These are phyloP conservation scores for Colletotrichum limetticola DNA, from an alignment of 2,329 filamentous ascomycete species.

Conservation along the genomic window DNA sequence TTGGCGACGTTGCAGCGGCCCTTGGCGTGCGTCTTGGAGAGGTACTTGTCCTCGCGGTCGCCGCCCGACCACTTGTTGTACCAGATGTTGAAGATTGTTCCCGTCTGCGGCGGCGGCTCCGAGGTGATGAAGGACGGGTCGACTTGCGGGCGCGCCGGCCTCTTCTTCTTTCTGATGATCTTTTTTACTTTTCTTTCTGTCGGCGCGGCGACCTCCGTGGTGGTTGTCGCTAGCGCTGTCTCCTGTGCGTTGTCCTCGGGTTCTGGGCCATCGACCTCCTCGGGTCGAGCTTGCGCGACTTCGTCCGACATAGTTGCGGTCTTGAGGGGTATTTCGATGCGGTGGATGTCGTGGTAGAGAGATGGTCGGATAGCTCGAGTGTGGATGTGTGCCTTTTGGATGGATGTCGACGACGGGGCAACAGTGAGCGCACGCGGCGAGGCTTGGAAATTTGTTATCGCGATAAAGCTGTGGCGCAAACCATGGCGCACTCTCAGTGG, in stretches of 20 bases:
- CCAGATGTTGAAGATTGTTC: slow-evolving; percentile 98
- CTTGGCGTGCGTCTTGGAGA: slow-evolving; percentile 83
- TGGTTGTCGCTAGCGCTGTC: slow-evolving; percentile 46
- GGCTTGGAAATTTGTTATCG: slow-evolving; percentile 28
- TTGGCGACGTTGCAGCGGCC: slow-evolving; percentile 86
- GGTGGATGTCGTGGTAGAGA: neutral
- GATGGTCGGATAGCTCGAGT: neutral
- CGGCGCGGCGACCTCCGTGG: slow-evolving; percentile 57
- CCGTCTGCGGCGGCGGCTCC: slow-evolving; percentile 90
- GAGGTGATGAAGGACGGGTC: slow-evolving; percentile 85
- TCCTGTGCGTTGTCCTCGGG: slow-evolving; percentile 27
- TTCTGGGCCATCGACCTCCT: slow-evolving; percentile 3
- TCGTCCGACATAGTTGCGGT: slow-evolving; percentile 30
- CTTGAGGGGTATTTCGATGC: neutral
- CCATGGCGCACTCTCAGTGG: neutral
- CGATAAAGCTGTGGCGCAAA: slow-evolving; percentile 31
- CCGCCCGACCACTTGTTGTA: slow-evolving; percentile 99
- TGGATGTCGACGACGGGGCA: slow-evolving; percentile 5
- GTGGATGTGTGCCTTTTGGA: slow-evolving; percentile 36
- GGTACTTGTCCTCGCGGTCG: slow-evolving; percentile 91
- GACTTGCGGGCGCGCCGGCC: slow-evolving; percentile 90
- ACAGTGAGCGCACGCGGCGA: neutral
- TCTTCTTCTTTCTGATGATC: slow-evolving; percentile 89
- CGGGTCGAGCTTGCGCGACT: slow-evolving; percentile 5
- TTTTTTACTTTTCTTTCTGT: slow-evolving; percentile 80